Conservation (phyloP, 176 grass and related monocot species). For the Oryza brachyantha region DNA sequence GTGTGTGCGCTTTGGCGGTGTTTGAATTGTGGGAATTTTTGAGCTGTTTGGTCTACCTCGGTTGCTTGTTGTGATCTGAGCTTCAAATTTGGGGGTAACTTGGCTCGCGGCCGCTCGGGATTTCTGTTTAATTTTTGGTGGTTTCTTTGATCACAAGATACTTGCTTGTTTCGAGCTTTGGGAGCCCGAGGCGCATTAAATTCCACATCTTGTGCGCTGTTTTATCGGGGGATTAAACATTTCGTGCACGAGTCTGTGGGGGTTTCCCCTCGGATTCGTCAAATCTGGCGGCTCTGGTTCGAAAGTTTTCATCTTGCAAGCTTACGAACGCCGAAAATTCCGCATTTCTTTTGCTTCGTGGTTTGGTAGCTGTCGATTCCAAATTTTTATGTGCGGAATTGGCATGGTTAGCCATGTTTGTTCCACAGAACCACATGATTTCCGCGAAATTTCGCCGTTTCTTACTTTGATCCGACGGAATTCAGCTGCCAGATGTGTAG, state of each 20-base stretch:
- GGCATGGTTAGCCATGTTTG: background rate
- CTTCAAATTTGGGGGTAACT: conserved; percentile 25
- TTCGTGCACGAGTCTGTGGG: conserved; percentile 5
- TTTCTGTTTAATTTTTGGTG: background rate
- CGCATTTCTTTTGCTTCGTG: background rate
- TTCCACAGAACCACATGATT: background rate
- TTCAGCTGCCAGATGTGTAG: background rate
- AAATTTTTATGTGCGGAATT: conserved; percentile 7
- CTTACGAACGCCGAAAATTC: background rate
- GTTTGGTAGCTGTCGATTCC: background rate
- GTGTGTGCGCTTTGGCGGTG: background rate
- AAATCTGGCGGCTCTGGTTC: conserved; percentile 26
- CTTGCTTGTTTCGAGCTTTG: conserved; percentile 32
- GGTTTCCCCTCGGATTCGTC: background rate
- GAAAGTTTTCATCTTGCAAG: conserved; percentile 27
- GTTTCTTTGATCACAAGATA: conserved; percentile 36
- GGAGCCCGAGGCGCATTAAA: conserved; percentile 37
- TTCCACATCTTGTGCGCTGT: conserved; percentile 26
- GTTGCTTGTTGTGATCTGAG: conserved; percentile 7
- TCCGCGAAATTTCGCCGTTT: background rate
- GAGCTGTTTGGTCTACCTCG: background rate
- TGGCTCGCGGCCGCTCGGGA: background rate
- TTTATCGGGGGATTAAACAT: conserved; percentile 31
- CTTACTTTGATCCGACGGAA: conserved; percentile 29
- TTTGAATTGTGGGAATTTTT: conserved; percentile 24